Conservation (phyloP, 164 flowering plant species). For the Vitis vinifera region DNA sequence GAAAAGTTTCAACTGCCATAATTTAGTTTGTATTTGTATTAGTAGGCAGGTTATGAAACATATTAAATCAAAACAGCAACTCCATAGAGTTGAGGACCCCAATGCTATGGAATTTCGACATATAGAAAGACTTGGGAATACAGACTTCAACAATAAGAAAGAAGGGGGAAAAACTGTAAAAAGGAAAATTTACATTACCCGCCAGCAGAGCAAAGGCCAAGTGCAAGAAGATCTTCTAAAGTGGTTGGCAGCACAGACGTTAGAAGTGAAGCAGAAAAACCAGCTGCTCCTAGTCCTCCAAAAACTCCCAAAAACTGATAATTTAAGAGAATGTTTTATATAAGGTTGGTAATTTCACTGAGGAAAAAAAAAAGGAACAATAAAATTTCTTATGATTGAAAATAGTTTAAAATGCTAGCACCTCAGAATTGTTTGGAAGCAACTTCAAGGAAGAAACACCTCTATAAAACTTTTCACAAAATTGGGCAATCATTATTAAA, state of each 20-base stretch:
- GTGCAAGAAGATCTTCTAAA: slow-evolving; percentile 94
- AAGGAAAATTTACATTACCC: slow-evolving; percentile 46
- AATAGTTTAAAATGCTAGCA: not conserved
- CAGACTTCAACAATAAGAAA: no score
- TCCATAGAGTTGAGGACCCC: not conserved
- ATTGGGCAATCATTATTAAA: no score
- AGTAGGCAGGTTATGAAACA: not conserved
- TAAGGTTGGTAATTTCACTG: not conserved
- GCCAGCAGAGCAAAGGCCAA: slow-evolving; percentile 95
- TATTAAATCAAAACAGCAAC: not conserved
- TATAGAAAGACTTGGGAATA: no score
- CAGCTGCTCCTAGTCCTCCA: slow-evolving; percentile 95
- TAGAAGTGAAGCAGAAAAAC: slow-evolving; percentile 90
- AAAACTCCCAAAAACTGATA: slow-evolving; percentile 74
- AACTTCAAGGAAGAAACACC: not conserved
- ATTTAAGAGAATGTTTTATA: not conserved
- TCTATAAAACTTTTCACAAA: not conserved
- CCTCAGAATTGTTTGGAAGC: not conserved
- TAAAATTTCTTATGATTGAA: not conserved
- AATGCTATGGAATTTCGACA: no score
- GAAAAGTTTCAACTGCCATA: no score
- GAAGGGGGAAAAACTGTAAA: no score
- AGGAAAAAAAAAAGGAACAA: not conserved
- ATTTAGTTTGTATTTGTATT: not conserved
- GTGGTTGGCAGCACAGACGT: slow-evolving; percentile 90